Evolutionary conservation across 148 eudicot genomes (phyloP).

Genomic region (Agrostemma githago): DNA sequence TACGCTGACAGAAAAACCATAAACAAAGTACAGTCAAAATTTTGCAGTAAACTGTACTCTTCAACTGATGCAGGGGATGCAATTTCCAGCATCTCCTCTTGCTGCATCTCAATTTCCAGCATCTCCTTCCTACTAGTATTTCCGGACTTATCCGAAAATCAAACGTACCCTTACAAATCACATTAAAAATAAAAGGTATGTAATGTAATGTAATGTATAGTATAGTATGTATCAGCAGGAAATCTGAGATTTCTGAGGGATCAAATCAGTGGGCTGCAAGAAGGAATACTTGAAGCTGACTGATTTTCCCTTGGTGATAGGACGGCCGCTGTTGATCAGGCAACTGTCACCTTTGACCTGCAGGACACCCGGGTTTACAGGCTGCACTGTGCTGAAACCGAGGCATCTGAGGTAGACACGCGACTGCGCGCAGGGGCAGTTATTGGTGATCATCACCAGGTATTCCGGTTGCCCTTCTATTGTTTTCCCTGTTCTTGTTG

Average conservation of each 20-base stretch:
- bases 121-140: not conserved
- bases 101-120: slow-evolving; percentile 20
- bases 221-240: slow-evolving; percentile 16
- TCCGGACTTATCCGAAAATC: too few species aligned
- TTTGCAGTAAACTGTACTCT: not conserved
- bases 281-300: slow-evolving; percentile 32
- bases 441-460: slow-evolving; percentile 24
- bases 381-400: slow-evolving; percentile 34
- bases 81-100: slow-evolving; percentile 24
- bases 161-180: too few species aligned
- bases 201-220: too few species aligned
- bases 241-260: slow-evolving; percentile 33
- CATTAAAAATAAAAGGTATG: too few species aligned
- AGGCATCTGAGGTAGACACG: slow-evolving; percentile 29
- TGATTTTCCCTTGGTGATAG: slow-evolving; percentile 25
- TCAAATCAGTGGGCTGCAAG: slow-evolving; percentile 34
- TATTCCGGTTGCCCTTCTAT: slow-evolving; percentile 36
- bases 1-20: not conserved
- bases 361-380: slow-evolving; percentile 16
- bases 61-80: slow-evolving; percentile 28
- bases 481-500: slow-evolving; percentile 31
- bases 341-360: slow-evolving; percentile 33
- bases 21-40: not conserved
- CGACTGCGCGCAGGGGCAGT: slow-evolving; percentile 34
- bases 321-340: slow-evolving; percentile 30